Evolutionary conservation across 768 basidiomycete species (phyloP).

Genomic region (Cystofilobasidium ferigula): DNA sequence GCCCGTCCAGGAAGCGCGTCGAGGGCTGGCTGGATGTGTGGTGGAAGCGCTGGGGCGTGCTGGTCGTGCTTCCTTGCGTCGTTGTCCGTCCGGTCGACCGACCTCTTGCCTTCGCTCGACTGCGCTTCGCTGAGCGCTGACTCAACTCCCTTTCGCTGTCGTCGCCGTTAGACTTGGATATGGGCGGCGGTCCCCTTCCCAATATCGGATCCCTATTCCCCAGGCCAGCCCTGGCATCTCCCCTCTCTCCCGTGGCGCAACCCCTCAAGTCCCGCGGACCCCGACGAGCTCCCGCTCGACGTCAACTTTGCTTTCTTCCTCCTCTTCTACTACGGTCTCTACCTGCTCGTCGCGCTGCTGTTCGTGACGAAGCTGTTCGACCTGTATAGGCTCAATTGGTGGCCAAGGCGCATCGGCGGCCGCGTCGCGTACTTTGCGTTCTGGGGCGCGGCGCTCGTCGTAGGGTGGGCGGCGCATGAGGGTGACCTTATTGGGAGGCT

Average conservation of each 20-base stretch:
- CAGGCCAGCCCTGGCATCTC: conserved; percentile 12
- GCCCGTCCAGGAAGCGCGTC: conserved; percentile 38
- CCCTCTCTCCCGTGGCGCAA: not conserved
- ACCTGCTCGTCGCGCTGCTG: conserved; percentile 41
- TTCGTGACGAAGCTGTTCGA: conserved; percentile 43
- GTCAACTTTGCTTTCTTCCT: conserved; percentile 42
- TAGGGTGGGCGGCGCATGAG: conserved; percentile 34
- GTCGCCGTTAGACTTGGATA: conserved; percentile 36
- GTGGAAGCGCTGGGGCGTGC: conserved; percentile 40
- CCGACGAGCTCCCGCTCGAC: conserved; percentile 35
- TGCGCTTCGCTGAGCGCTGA: not conserved
- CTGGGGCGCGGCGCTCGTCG: conserved; percentile 31
- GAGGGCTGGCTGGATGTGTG: conserved; percentile 38
- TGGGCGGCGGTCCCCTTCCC: conserved; percentile 43
- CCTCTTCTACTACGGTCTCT: conserved; percentile 31
- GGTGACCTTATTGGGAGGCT: conserved; percentile 34
- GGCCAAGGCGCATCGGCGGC: conserved; percentile 37
- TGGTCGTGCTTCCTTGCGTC: conserved; percentile 39
- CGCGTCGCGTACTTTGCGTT: conserved; percentile 38
- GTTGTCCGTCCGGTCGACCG: conserved; percentile 39
- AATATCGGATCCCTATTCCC: conserved; percentile 33
- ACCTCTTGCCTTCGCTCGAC: not conserved
- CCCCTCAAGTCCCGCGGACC: not conserved
- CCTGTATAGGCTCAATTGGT: conserved; percentile 36
- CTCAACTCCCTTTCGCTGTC: not conserved